A percentile compares a stretch with the other conserved stretches of the same genome.
phyloP scores from a whole-genome alignment of 805 yeast species.

The Yueomyces sp. region DNA sequence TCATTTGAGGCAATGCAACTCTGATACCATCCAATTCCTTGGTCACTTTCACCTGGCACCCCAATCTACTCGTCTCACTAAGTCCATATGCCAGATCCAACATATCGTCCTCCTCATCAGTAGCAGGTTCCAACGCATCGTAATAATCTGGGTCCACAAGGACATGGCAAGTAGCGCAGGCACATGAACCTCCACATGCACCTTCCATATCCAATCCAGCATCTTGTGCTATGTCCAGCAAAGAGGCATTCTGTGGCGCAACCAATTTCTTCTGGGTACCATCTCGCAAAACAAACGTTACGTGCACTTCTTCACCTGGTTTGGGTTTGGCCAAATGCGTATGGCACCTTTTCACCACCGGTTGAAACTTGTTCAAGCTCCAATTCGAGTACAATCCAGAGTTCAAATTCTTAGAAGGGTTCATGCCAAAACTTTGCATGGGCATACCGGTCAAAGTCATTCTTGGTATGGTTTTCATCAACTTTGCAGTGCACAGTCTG shows the following conservation, averaged over 20 bases:
- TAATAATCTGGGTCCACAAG: slow-evolving; percentile 92
- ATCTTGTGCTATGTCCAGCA: slow-evolving; percentile 91
- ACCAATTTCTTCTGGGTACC: slow-evolving; percentile 73
- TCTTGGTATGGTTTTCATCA: too few species aligned
- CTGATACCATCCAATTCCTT: slow-evolving; percentile 87
- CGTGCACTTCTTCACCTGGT: slow-evolving; percentile 80
- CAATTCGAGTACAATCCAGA: too few species aligned
- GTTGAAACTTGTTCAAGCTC: too few species aligned
- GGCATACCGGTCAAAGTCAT: too few species aligned
- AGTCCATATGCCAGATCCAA: slow-evolving; percentile 93
- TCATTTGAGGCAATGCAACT: slow-evolving; percentile 95
- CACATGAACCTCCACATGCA: slow-evolving; percentile 98
- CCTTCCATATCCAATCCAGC: slow-evolving; percentile 91
- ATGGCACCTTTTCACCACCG: slow-evolving; percentile 27
- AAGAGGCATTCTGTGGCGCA: slow-evolving; percentile 83
- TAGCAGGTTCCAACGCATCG: slow-evolving; percentile 86
- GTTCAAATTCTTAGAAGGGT: too few species aligned
- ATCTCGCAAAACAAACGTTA: slow-evolving; percentile 85
- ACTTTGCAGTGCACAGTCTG: too few species aligned
- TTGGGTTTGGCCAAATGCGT: slow-evolving; percentile 86
- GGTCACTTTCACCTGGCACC: slow-evolving; percentile 84
- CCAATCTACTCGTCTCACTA: slow-evolving; percentile 91
- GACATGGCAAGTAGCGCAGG: slow-evolving; percentile 95
- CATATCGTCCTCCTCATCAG: slow-evolving; percentile 98
- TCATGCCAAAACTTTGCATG: too few species aligned